Conservation (phyloP, 1,284 basidiomycete species). For the Porodaedalea pini region DNA sequence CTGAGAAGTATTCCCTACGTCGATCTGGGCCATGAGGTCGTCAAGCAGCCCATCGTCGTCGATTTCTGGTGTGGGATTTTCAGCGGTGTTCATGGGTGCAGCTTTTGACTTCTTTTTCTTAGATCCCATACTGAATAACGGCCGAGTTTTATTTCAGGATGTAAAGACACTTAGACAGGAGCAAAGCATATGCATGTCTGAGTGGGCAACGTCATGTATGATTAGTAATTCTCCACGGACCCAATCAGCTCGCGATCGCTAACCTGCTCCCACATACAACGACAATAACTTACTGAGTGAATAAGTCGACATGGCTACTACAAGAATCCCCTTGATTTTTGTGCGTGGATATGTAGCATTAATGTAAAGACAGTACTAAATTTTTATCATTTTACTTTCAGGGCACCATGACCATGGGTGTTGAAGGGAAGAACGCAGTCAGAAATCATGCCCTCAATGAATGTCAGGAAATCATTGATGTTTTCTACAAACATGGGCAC, state of each 20-base stretch:
- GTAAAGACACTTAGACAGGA: background rate
- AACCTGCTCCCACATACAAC: background rate
- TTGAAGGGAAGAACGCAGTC: constrained; percentile 40
- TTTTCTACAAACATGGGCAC: constrained; percentile 42
- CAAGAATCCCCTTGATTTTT: constrained; percentile 39
- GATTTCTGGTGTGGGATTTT: constrained; percentile 31
- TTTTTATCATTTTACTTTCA: no score
- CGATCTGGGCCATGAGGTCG: constrained; percentile 69
- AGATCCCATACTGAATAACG: constrained; percentile 33
- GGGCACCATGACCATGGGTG: constrained; percentile 52
- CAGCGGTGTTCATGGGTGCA: constrained; percentile 29
- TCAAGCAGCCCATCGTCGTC: constrained; percentile 62
- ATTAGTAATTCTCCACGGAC: background rate
- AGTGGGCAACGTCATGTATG: background rate
- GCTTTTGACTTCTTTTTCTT: constrained; percentile 56
- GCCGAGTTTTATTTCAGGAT: constrained; percentile 2
- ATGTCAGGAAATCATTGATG: constrained; percentile 45
- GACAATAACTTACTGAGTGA: background rate
- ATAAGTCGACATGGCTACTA: constrained; percentile 12
- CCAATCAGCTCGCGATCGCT: background rate
- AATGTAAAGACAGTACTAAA: no score
- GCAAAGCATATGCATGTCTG: background rate
- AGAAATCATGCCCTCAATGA: constrained; percentile 37
- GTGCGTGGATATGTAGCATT: constrained; percentile 28
- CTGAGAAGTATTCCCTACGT: constrained; percentile 52